phyloP scores from a whole-genome alignment of 768 basidiomycete species.

The Suillus sp. region DNA sequence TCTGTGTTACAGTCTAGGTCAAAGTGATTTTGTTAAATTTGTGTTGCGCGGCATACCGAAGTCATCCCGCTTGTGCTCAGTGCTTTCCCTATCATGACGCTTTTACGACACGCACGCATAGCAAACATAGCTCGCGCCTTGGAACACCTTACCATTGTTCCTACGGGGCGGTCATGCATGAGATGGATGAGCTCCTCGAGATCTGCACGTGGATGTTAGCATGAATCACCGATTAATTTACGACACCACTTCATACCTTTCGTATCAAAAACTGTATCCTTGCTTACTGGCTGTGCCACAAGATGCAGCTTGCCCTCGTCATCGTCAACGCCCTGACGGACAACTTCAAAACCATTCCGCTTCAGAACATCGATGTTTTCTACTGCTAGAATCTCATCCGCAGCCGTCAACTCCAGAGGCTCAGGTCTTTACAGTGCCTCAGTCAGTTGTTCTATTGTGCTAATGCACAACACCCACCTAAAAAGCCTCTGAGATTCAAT shows the following conservation, averaged over 20 bases:
- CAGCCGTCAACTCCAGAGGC: slow-evolving; percentile 78
- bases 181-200: slow-evolving; percentile 91
- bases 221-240: neutral
- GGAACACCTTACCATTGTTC: slow-evolving; percentile 87
- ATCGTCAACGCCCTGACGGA: slow-evolving; percentile 49
- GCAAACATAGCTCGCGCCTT: slow-evolving; percentile 97
- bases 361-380: slow-evolving; percentile 86
- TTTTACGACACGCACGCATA: slow-evolving; percentile 92
- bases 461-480: slow-evolving; percentile 45
- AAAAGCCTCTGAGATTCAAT: slow-evolving; percentile 87
- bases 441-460: neutral
- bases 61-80: slow-evolving; percentile 80
- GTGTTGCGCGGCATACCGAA: slow-evolving; percentile 38
- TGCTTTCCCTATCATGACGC: slow-evolving; percentile 93
- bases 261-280: slow-evolving; percentile 85
- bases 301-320: slow-evolving; percentile 56
- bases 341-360: slow-evolving; percentile 89
- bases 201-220: slow-evolving; percentile 49
- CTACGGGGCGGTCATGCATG: slow-evolving; percentile 73
- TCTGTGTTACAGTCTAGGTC: slow-evolving; percentile 38
- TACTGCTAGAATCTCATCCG: slow-evolving; percentile 84
- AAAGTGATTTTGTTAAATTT: neutral
- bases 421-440: slow-evolving; percentile 57
- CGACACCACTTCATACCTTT: slow-evolving; percentile 57
- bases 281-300: slow-evolving; percentile 87